Evolutionary conservation across 805 yeast genomes (phyloP), one percentile per base, ranked within the genome.

Genomic region (Candida saitoana): DNA sequence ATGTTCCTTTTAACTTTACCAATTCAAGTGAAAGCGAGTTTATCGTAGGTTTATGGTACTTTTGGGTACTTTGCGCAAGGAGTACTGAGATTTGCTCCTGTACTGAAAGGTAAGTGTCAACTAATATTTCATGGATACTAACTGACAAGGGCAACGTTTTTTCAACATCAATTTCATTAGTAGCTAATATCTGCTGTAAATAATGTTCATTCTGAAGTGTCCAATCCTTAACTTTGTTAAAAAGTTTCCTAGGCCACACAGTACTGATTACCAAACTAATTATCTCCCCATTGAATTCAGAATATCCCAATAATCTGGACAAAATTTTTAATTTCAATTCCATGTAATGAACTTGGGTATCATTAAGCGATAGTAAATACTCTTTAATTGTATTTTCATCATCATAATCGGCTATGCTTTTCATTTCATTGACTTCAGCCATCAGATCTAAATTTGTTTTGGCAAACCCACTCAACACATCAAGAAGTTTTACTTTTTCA

Each of bases 81-180:
- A 42, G 29, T 16, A 27, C 38, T 30, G 45, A 60, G 2, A 56
- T 57, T 48, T 48, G 65, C 47, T 40, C 56, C 54, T 57, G 67
- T 36, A 50, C 53, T 11, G 47, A 48, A 33, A 59, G 68, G 65
- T 64, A 74, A 19, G 48, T 46, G 48, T 80, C 77, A 0, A 73
- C 60, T 9, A 78, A 49, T 0, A 77, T 48, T 45, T 80, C 85
- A 47, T 59, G 69, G 2, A 75, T 49, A 1, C 78, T 60, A 3
- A 71, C 56, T 1, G 70, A 4, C 5, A 32, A 18, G 11, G 24
- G 11, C n/a, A 34, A 17, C n/a, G 20, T 18, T 18, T 9, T 16
- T 3, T 33, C 18, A 1, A 18, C 14, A 3, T 18, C 18, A 3
- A 16, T 17, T 14, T 19, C 5, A 3, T 35, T 18, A 14, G 30